These are phyloP conservation scores for Neurospora sp. DNA, from an alignment of 495 filamentous ascomycete species.

Conservation along the genomic window DNA sequence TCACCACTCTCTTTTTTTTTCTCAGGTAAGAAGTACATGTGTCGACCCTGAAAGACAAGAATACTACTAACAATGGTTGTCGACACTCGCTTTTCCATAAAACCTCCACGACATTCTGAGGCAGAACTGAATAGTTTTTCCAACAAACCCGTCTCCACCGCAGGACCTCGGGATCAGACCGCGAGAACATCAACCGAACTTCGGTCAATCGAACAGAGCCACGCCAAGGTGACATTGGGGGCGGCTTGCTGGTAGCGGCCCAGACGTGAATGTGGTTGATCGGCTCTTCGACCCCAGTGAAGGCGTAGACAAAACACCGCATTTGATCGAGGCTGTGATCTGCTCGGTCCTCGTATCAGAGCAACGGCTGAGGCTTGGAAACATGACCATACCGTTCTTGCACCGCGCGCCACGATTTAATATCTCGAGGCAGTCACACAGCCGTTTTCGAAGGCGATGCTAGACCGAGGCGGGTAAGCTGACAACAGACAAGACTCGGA, in stretches of 20 bases:
- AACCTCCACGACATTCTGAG: neutral
- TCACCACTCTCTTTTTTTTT: slow-evolving; percentile 7
- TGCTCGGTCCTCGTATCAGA: neutral
- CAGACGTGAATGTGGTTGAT: neutral
- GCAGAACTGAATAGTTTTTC: too few species aligned
- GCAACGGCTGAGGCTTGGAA: neutral
- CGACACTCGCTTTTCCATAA: neutral
- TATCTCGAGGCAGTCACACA: neutral
- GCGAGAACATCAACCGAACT: neutral
- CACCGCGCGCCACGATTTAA: neutral
- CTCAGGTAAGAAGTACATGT: slow-evolving; percentile 6
- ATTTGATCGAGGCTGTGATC: neutral
- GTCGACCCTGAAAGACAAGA: neutral
- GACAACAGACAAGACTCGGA: neutral
- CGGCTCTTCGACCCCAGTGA: neutral
- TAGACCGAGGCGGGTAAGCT: neutral
- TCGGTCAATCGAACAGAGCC: neutral
- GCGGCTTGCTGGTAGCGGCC: neutral
- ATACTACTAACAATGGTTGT: slow-evolving; percentile 10
- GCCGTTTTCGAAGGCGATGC: neutral
- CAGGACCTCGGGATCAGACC: neutral
- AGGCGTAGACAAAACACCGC: neutral
- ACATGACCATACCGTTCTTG: neutral
- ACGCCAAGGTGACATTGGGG: neutral
- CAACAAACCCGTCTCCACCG: neutral